These are phyloP conservation scores for Dunaliella salina DNA, from an alignment of 163 green algal species.

Conservation along the genomic window DNA sequence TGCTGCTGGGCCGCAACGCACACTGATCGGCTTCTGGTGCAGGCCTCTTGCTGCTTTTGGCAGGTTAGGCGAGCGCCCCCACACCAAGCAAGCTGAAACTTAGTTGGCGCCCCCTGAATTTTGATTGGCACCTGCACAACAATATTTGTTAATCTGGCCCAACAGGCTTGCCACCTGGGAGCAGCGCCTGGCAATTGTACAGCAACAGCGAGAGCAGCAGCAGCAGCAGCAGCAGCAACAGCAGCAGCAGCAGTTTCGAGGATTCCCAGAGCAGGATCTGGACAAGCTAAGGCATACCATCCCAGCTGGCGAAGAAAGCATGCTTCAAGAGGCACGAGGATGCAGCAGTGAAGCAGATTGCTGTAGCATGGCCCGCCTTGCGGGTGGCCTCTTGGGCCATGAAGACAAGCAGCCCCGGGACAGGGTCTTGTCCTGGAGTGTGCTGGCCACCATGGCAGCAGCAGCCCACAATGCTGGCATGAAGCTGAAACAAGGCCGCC, in stretches of 20 bases:
- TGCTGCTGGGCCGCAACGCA: no score
- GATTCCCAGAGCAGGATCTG: background rate
- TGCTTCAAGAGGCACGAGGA: background rate
- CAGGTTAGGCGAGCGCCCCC: no score
- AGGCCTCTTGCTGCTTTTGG: no score
- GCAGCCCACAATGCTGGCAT: background rate
- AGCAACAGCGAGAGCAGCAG: background rate
- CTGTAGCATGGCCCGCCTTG: background rate
- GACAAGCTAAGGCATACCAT: background rate
- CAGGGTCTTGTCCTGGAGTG: background rate
- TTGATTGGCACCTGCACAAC: no score
- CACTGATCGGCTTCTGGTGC: no score
- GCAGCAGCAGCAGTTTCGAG: background rate
- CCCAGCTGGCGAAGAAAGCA: background rate
- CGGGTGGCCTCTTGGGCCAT: background rate
- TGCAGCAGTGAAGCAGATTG: background rate
- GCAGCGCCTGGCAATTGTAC: background rate
- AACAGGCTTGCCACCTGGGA: background rate
- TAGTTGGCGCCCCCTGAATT: no score
- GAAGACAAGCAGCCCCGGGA: background rate
- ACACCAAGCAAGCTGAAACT: no score
- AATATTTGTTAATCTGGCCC: background rate
- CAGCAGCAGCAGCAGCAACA: background rate
- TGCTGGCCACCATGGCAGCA: background rate
- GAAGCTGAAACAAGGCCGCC: background rate